A percentile compares a stretch with the other conserved stretches of the same genome.
phyloP scores from a whole-genome alignment of 2,329 filamentous ascomycete species.

The Penicillium vulpinum region DNA sequence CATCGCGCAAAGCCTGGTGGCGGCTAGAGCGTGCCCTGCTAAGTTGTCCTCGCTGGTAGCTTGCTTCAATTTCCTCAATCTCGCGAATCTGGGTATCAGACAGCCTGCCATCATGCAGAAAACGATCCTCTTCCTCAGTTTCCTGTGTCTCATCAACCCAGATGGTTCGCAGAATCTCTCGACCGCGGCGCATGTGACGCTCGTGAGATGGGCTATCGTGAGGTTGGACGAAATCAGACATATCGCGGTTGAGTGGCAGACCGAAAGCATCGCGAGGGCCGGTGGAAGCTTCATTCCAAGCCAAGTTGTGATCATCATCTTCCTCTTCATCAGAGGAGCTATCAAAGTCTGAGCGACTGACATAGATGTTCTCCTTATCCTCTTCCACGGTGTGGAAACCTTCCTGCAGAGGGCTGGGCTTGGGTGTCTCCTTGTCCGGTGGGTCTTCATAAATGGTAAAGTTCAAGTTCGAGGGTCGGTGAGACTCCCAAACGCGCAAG shows the following conservation, averaged over 20 bases:
- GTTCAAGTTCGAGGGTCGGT: background rate
- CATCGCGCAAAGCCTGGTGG: background rate
- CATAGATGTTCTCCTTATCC: background rate
- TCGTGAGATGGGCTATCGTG: background rate
- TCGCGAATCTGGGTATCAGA: background rate
- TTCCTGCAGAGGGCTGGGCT: background rate
- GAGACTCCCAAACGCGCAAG: background rate
- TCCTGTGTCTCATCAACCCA: background rate
- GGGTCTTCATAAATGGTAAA: background rate
- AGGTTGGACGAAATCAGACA: background rate
- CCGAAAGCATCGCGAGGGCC: background rate
- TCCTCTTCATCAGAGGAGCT: background rate
- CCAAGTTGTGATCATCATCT: background rate
- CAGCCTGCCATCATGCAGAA: background rate
- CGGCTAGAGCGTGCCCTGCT: background rate
- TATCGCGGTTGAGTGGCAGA: background rate
- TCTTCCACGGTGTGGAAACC: background rate
- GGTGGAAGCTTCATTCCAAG: background rate
- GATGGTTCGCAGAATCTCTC: background rate
- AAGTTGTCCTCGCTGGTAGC: background rate
- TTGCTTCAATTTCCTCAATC: too few species aligned
- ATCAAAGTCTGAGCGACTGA: background rate
- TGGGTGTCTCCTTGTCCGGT: background rate
- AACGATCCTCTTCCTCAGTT: background rate
- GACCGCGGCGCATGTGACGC: background rate